Percentiles rank a stretch among this genome's conserved stretches.
Conservation (phyloP, 179 eudicot species). For the Patellifolia procumbens region DNA sequence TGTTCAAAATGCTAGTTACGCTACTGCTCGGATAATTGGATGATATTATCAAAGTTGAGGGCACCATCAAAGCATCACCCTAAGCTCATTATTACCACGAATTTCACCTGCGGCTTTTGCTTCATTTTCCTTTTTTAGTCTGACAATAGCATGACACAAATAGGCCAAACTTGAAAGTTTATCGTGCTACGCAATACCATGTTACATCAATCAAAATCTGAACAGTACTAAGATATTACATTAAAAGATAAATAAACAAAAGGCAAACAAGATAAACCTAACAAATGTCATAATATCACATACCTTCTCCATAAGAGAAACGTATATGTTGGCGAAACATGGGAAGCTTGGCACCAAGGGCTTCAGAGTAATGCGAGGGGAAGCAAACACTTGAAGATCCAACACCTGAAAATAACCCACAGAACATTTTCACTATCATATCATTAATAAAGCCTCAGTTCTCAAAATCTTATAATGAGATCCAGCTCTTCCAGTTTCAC, state of each 20-base stretch:
- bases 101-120: background rate
- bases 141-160: background rate
- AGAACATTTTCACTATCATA: background rate
- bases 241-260: background rate
- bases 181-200: background rate
- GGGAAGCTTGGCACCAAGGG: constrained; percentile 98
- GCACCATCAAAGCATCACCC: background rate
- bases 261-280: background rate
- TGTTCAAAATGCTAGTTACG: background rate
- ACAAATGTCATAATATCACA: constrained; percentile 23
- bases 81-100: background rate
- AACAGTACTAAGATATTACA: background rate
- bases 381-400: constrained; percentile 87
- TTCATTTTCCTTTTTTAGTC: background rate
- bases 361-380: constrained; percentile 87
- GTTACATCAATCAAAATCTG: background rate
- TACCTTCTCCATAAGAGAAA: constrained; percentile 97
- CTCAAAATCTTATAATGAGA: background rate
- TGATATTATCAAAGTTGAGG: background rate
- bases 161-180: background rate
- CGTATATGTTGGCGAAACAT: constrained; percentile 80
- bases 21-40: background rate
- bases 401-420: constrained; percentile 52
- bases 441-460: background rate
- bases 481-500: constrained; percentile 3